These are phyloP conservation scores for Leishmania tarentolae DNA, from an alignment of 208 protist genomes.

Conservation along the genomic window DNA sequence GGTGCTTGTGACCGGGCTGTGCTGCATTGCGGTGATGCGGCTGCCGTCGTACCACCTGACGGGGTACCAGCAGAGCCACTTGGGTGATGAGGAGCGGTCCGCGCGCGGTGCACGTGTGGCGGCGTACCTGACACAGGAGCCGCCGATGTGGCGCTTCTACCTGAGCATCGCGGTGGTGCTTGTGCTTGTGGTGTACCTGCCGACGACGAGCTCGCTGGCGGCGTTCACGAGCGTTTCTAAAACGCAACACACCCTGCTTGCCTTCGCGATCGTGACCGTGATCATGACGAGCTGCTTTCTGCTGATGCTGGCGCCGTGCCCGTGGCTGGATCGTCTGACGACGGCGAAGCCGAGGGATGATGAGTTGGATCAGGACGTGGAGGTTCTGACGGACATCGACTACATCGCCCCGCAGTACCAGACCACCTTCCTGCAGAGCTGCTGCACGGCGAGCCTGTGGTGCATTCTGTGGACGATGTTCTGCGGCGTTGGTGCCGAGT, in stretches of 20 bases:
- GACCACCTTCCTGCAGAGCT: conserved; percentile 50
- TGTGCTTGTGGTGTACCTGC: conserved; percentile 63
- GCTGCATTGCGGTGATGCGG: conserved; percentile 39
- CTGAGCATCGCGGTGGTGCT: conserved; percentile 48
- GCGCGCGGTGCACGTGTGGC: conserved; percentile 17
- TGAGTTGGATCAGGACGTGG: not conserved
- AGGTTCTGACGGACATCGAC: conserved; percentile 51
- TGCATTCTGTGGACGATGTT: conserved; percentile 59
- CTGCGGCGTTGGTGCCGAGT: conserved; percentile 45
- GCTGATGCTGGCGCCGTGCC: conserved; percentile 31
- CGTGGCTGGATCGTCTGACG: conserved; percentile 17
- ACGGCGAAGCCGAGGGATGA: not conserved
- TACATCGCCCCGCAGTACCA: conserved; percentile 74
- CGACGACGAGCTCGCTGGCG: conserved; percentile 41
- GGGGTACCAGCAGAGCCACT: conserved; percentile 37
- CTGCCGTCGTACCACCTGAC: conserved; percentile 69
- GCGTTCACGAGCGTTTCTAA: conserved; percentile 36
- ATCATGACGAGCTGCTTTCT: conserved; percentile 24
- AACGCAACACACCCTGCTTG: not conserved
- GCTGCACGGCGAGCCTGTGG: conserved; percentile 56
- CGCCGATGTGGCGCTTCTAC: conserved; percentile 57
- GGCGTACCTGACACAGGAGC: conserved; percentile 57
- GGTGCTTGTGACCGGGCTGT: conserved; percentile 26
- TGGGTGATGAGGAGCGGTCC: conserved; percentile 32
- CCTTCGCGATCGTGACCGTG: conserved; percentile 47